Evolutionary conservation across 2,329 filamentous ascomycete species (phyloP), one percentile per base, ranked within the genome.

Genomic region (Colletotrichum theobromicola): DNA sequence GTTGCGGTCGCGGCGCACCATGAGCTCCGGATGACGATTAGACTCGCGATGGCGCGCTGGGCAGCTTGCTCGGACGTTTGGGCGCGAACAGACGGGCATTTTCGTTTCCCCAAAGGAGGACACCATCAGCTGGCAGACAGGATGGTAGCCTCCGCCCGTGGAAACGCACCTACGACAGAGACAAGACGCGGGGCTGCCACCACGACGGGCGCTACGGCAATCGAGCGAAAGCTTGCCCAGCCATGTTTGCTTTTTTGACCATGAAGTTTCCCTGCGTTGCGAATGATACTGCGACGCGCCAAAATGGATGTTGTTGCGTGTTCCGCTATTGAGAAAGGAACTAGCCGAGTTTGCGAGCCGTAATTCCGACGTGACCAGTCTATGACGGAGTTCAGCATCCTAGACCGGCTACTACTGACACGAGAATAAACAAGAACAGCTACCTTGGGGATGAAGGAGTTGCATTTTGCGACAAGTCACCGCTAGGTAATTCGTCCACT

Each of bases 11-110:
- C 42, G 6, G 42, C 42, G 42, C 42, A 57, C 4, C 24, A 57
- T 55, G 68, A 63, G 62, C 28, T 67, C 68, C 46, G 32, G 62
- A 75, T 75, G 72, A 75, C 72, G 68, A 50, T 67, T 75, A 75
- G 62, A 75, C 69, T 75, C 57, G 42, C 42, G 61, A 46, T 60
- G 46, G 55, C 42, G 46, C 35, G 35, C n/a, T 28, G 32, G 57
- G 65, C 21, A 32, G 21, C 21, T 37, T 16, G 46, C 57, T 60
- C 57, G 37, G 50, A 55, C 53, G 53, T 58, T 50, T 32, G 46
- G 32, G 26, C 30, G 65, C 32, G 65, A 57, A 58, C 55, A 63
- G 57, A 50, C 72, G 62, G 18, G 57, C 28, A 26, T 21, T 8
- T 34, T 50, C 3, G 42, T 50, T 50, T 50, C n/a, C 42, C 42